Base-by-base conservation (phyloP, 1,284 basidiomycete species). In the Ganoderma multipileum region DNA sequence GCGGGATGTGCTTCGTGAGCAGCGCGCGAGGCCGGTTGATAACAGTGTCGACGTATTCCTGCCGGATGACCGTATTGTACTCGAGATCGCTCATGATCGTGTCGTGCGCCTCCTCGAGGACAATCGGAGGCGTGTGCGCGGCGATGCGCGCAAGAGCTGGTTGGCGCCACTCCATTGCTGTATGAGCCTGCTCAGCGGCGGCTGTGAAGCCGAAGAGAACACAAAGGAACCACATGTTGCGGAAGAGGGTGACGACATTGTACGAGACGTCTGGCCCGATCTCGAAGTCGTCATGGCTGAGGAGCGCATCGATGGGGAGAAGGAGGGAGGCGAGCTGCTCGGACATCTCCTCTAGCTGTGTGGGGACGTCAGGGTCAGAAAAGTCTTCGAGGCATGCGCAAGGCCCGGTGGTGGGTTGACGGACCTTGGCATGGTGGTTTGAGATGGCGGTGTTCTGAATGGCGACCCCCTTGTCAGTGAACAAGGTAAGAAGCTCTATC, bases 201-300 rank as follows among this genome's bases (percentile, higher is more conserved):
- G 72, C 83, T 67, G 79, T 91, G 72, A 95, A 92, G 44, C 92
- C 89, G 76, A 96, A 96, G 18, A 98, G 85, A 23, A 94, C 89
- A 75, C 94, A 95, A 16, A 98, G 82, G 81, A 98, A 95, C 97
- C 97, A 99, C 82, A 97, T 87, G 78, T 96, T 96, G 60, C 97
- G 89, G 87, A 98, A 99, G 23, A 95, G 84, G 4, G 90, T 85
- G 4, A 94, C 91, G n/a, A 95, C 79, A 58, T 91, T 91, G 1
- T 87, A 77, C 2, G 90, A 85, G 23, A 91, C 79, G 44, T 86
- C 79, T 16, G 83, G 71, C 50, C 91, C 87, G 1, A 93, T 91
- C 65, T 89, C 86, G 77, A 95, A 93, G 72, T 93, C 89, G 26
- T 82, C 74, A 76, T 97, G 95, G 44, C 87, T 83, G n/a, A 99